Conservation (phyloP, 73 alveolate genomes). For the Urostyla sp. region DNA sequence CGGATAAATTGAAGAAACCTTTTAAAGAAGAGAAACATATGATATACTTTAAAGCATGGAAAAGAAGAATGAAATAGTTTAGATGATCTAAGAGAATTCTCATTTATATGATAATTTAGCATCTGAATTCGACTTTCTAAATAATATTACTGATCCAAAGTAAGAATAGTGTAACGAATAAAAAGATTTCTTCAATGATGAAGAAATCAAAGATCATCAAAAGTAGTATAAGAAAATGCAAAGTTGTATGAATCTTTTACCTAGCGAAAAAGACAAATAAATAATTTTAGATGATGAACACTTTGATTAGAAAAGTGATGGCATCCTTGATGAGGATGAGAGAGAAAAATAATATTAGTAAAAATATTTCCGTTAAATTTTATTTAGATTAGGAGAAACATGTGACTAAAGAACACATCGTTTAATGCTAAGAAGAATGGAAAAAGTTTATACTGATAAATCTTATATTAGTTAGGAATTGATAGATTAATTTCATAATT, state of each 20-base stretch:
- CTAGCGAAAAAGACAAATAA: background rate
- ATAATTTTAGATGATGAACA: too few relatives aligned
- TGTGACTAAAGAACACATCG: conserved; percentile 15
- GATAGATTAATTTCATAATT: background rate
- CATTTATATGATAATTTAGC: conserved; percentile 14
- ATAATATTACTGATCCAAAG: background rate
- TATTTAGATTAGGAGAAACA: conserved; percentile 12
- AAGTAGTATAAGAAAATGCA: background rate
- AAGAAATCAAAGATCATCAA: background rate
- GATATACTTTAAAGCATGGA: background rate
- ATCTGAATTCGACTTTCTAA: background rate
- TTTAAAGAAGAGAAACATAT: background rate
- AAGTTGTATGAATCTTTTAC: background rate
- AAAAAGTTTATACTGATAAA: conserved; percentile 25
- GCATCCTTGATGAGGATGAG: background rate
- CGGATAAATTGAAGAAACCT: background rate
- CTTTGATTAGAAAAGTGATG: background rate
- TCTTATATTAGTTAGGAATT: background rate
- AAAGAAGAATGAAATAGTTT: background rate
- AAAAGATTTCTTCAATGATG: background rate
- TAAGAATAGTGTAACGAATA: background rate
- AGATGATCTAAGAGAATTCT: background rate
- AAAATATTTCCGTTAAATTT: background rate
- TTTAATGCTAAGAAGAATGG: conserved; percentile 26
- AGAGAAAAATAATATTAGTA: background rate